Conservation (phyloP, 495 filamentous ascomycete genomes). For the Annulohypoxylon moriforme region DNA sequence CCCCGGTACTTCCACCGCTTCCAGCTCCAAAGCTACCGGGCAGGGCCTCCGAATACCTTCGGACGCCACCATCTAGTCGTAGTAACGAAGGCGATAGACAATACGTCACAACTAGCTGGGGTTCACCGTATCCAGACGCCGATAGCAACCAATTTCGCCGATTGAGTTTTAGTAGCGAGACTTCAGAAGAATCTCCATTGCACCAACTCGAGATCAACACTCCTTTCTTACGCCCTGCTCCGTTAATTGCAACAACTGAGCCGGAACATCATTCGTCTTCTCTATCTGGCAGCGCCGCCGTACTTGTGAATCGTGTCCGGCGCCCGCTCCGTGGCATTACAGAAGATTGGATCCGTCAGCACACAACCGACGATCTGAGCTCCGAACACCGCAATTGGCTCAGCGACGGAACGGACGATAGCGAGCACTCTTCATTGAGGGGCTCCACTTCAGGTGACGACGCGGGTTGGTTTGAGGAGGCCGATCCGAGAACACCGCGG, state of each 20-base stretch:
- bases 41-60: constrained; percentile 59
- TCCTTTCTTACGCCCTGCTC: constrained; percentile 64
- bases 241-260: constrained; percentile 48
- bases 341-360: constrained; percentile 82
- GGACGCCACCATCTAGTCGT: constrained; percentile 59
- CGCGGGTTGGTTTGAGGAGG: constrained; percentile 56
- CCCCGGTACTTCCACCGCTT: constrained; percentile 65
- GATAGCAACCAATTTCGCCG: constrained; percentile 57
- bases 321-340: constrained; percentile 71
- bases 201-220: constrained; percentile 63
- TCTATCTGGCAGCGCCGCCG: constrained; percentile 62
- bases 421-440: constrained; percentile 72
- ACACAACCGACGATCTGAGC: constrained; percentile 69
- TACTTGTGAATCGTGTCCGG: constrained; percentile 66
- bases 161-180: constrained; percentile 63
- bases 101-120: constrained; percentile 77
- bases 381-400: constrained; percentile 77
- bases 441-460: constrained; percentile 63
- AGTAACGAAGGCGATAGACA: constrained; percentile 43
- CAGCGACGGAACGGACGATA: constrained; percentile 77
- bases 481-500: constrained; percentile 53
- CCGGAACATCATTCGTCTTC: constrained; percentile 54
- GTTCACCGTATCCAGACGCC: constrained; percentile 74
- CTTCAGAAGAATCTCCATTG: constrained; percentile 64
- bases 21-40: constrained; percentile 61